A percentile compares a stretch with the other conserved stretches of the same genome.
phyloP scores from a whole-genome alignment of 345 rosid genomes.

The Salix suchowensis region DNA sequence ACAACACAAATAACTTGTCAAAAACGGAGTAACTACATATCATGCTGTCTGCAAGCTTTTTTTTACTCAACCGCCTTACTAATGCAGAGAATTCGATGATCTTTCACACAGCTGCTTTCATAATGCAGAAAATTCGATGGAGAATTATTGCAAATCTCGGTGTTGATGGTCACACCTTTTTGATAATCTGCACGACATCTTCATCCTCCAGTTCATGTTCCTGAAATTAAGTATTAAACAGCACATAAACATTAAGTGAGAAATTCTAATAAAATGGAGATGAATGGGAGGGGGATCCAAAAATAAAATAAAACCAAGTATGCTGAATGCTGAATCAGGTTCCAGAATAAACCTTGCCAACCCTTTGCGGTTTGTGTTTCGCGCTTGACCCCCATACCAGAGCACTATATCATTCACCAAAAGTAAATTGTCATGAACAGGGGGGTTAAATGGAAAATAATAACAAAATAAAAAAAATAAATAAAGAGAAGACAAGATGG shows the following conservation, averaged over 20 bases:
- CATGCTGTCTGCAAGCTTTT: constrained; percentile 15
- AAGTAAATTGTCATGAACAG: neutral
- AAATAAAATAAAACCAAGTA: neutral
- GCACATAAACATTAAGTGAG: neutral
- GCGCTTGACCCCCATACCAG: constrained; percentile 97
- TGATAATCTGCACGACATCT: constrained; percentile 95
- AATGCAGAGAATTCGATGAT: neutral
- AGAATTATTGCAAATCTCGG: neutral
- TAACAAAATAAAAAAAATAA: neutral
- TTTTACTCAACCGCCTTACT: neutral
- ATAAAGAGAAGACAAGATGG: neutral
- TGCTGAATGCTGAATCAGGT: constrained; percentile 1
- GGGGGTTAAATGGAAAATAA: neutral
- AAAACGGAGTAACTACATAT: constrained; percentile 19
- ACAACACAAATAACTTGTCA: constrained; percentile 5
- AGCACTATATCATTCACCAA: constrained; percentile 48
- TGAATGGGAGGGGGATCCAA: neutral
- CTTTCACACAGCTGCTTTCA: neutral
- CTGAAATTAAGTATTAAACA: constrained; percentile 25
- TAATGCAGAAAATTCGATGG: neutral
- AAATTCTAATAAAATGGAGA: neutral
- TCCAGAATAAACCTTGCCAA: constrained; percentile 71
- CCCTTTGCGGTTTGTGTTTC: constrained; percentile 98
- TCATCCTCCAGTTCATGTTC: constrained; percentile 99
- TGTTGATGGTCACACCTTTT: constrained; percentile 53